Evolutionary conservation across 2,329 filamentous ascomycete genomes (phyloP), one percentile per base, ranked within the genome.

Genomic region (Tolypocladium nubicola): DNA sequence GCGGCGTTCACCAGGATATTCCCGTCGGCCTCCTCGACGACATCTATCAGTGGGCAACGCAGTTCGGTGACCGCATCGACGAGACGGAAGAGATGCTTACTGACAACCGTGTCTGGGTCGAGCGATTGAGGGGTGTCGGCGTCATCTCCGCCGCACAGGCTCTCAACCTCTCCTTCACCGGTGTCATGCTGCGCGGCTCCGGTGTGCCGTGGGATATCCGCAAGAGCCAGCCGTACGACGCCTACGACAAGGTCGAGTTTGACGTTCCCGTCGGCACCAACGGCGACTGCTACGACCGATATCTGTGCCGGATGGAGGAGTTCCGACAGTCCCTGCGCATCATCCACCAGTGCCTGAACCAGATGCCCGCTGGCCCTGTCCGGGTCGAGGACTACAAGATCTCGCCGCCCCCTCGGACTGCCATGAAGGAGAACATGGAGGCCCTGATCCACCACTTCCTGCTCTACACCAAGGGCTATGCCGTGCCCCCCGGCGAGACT

Each of bases 391-490:
- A 99, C 76, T 99, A 97, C 85, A 99, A 99, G 84, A 84, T 99
- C 68, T 88, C 90, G 3, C 94, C 94, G 26, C 94, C 94, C 61
- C 95, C 94, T n/a, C 87, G 94, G 69, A 82, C 90, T 50, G 94
- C 94, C 69, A 99, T 99, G 94, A 99, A 99, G 84, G 94, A 99
- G 84, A 99, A 99, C 80, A 99, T 99, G 95, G 94, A 99, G 79
- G 92, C 94, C 43, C 84, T 99, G 49, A 99, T 99, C 71, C 94
- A 99, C 79, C 94, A 99, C 80, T 99, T 99, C 83, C 78, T 99
- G 64, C 86, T 99, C 56, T 99, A 93, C 80, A 97, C 92, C 74
- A 99, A 99, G 83, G 94, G 94, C 59, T 99, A 99, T 76, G 84
- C 90, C 50, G 94, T 99, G 4, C 94, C 94, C 49, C 94, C 95